Evolutionary conservation across 768 basidiomycete genomes (phyloP), one percentile per base, ranked within the genome.

Genomic region (Porphyrellus cyaneotinctus): DNA sequence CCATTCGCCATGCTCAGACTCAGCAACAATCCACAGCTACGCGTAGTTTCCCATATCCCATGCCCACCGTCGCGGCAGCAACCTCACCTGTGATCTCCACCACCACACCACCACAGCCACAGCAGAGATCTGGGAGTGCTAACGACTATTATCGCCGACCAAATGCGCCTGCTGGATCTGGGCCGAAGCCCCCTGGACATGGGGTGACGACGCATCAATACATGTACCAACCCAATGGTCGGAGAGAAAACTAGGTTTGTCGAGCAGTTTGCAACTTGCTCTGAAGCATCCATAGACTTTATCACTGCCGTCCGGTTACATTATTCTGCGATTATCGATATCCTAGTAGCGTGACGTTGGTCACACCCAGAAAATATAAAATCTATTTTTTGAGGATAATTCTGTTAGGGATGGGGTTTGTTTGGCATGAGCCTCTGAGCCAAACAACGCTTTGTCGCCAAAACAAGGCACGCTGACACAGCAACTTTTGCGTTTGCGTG

Each of bases 11-110:
- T 45, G 61, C 70, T 12, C 62, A 70, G 23, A 58, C 67, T 26
- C 69, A 70, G 30, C 67, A 68, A 35, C 67, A 60, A 42, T n/a
- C 56, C 0, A n/a, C 62, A 30, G 26, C 59, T 15, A 54, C 66
- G 1, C 60, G 70, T 24, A 63, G 54, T 41, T 62, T 82, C 44
- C 83, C 84, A 5, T 88, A 83, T 78, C 84, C 86, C 7, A 86
- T 87, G 84, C 85, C 86, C 2, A 85, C 83, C 1, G 78, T 87
- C 28, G 85, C 86, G 1, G 81, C 76, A 11, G 75, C 76, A 41
- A 81, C 82, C 0, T 80, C 84, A 6, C 78, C 84, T 2, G 78
- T 84, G 4, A 72, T 85, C 20, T 57, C 77, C 4, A 58, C 72
- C n/a, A 59, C 74, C 1, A 39, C 65, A 17, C 62, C 49, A 46